Conservation (phyloP, 768 basidiomycete genomes). For the Pleurotus ostreatus region DNA sequence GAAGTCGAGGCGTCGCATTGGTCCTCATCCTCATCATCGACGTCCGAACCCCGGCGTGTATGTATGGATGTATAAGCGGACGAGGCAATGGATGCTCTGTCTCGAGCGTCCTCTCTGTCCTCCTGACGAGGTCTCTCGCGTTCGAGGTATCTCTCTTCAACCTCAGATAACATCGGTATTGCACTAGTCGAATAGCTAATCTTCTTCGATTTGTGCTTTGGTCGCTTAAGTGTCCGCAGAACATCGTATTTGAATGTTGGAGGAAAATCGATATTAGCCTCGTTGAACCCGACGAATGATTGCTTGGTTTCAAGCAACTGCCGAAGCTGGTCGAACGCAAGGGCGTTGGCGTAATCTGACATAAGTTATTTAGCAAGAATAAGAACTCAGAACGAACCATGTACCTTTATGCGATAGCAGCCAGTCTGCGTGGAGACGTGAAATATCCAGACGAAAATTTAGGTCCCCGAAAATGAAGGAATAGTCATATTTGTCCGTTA, state of each 20-base stretch:
- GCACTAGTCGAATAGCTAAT: constrained; percentile 28
- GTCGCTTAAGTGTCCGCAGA: constrained; percentile 49
- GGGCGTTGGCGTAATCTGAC: constrained; percentile 77
- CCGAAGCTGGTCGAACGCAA: constrained; percentile 87
- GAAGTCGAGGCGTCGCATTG: constrained; percentile 19
- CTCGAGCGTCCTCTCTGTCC: constrained; percentile 26
- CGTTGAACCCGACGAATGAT: constrained; percentile 75
- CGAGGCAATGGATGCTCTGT: constrained; percentile 48
- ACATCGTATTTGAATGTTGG: constrained; percentile 96
- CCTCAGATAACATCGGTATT: constrained; percentile 26
- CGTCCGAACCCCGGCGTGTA: constrained; percentile 33
- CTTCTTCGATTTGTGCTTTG: constrained; percentile 31
- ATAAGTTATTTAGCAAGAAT: not conserved
- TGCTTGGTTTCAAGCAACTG: constrained; percentile 67
- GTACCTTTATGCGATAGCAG: constrained; percentile 76
- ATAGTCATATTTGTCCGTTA: constrained; percentile 87
- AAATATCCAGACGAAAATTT: constrained; percentile 87
- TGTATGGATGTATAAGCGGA: constrained; percentile 45
- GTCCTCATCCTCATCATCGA: constrained; percentile 34
- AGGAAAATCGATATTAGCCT: constrained; percentile 79
- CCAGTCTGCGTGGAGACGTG: constrained; percentile 93
- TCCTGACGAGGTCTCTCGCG: not conserved
- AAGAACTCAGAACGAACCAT: not conserved
- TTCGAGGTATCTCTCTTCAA: constrained; percentile 32
- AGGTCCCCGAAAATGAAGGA: constrained; percentile 89